phyloP scores from a whole-genome alignment of 106 monocot genomes.

The Dactylorhiza incarnata region DNA sequence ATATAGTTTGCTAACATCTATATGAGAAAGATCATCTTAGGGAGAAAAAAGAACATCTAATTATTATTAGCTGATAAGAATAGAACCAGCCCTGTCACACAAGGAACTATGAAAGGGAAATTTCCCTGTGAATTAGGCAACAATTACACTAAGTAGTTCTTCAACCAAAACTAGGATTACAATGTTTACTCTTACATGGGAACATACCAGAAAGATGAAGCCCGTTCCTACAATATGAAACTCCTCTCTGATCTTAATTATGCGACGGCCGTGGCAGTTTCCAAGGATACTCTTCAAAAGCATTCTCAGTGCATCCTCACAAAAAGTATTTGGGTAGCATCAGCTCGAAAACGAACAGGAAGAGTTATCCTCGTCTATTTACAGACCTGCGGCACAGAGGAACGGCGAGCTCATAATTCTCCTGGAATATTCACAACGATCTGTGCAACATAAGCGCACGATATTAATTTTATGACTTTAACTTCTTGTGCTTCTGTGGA shows the following conservation, averaged over 20 bases:
- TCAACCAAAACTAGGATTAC: slow-evolving; percentile 1
- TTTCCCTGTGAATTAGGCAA: not conserved
- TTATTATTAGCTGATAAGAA: slow-evolving; percentile 1
- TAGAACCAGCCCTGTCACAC: not conserved
- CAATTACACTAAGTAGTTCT: not conserved
- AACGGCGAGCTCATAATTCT: not conserved
- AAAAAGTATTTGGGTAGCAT: not conserved
- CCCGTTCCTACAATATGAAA: not conserved
- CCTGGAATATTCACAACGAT: slow-evolving; percentile 3
- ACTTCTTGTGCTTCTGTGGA: slow-evolving; percentile 34
- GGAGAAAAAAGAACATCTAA: not conserved
- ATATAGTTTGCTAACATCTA: no score
- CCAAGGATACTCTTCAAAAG: not conserved
- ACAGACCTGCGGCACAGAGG: not conserved
- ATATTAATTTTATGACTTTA: not conserved
- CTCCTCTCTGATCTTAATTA: not conserved
- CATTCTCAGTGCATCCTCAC: not conserved
- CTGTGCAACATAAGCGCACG: not conserved
- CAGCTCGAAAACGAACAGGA: not conserved
- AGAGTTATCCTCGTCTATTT: not conserved
- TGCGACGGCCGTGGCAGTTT: not conserved
- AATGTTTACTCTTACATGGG: not conserved
- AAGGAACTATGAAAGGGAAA: slow-evolving; percentile 6
- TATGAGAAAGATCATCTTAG: not conserved
- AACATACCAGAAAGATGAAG: not conserved